Evolutionary conservation across 2,329 filamentous ascomycete genomes (phyloP).

Genomic region (Aspergillus sojae): DNA sequence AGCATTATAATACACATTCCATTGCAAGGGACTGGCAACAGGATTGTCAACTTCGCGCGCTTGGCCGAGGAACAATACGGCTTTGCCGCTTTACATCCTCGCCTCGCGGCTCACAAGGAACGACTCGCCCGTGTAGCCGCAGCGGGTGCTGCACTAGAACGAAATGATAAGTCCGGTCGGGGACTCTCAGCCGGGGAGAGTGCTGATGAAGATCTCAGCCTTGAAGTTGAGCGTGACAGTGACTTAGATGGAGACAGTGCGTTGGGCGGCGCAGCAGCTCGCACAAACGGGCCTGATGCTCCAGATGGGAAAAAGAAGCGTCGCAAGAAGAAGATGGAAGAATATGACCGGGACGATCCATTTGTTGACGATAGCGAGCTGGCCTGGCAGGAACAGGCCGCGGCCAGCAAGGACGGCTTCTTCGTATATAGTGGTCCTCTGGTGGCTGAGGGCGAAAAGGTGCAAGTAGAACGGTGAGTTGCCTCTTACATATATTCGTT

Average conservation of each 20-base stretch:
- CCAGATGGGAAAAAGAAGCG: slow-evolving; percentile 72
- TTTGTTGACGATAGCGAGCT: slow-evolving; percentile 90
- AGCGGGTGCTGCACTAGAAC: slow-evolving; percentile 81
- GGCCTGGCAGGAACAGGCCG: slow-evolving; percentile 92
- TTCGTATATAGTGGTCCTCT: slow-evolving; percentile 96
- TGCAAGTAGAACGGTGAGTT: slow-evolving; percentile 63
- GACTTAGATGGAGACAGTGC: slow-evolving; percentile 53
- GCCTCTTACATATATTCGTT: neutral
- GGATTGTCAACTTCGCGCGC: slow-evolving; percentile 92
- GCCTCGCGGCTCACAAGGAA: slow-evolving; percentile 84
- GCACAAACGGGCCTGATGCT: slow-evolving; percentile 53
- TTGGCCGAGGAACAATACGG: slow-evolving; percentile 93
- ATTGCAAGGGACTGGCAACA: slow-evolving; percentile 79
- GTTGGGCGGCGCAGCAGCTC: slow-evolving; percentile 49
- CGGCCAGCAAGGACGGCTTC: slow-evolving; percentile 92
- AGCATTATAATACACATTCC: slow-evolving; percentile 85
- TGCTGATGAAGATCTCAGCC: slow-evolving; percentile 75
- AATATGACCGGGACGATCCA: slow-evolving; percentile 68
- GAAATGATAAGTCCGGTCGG: slow-evolving; percentile 68
- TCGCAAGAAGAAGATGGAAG: slow-evolving; percentile 70
- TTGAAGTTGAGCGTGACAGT: slow-evolving; percentile 78
- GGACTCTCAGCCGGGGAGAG: slow-evolving; percentile 74
- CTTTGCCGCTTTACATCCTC: slow-evolving; percentile 89
- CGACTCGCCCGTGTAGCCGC: slow-evolving; percentile 86
- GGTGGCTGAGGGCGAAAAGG: slow-evolving; percentile 82